Evolutionary conservation across 106 monocot genomes (phyloP).

Genomic region (Apostasia shenzhenica): DNA sequence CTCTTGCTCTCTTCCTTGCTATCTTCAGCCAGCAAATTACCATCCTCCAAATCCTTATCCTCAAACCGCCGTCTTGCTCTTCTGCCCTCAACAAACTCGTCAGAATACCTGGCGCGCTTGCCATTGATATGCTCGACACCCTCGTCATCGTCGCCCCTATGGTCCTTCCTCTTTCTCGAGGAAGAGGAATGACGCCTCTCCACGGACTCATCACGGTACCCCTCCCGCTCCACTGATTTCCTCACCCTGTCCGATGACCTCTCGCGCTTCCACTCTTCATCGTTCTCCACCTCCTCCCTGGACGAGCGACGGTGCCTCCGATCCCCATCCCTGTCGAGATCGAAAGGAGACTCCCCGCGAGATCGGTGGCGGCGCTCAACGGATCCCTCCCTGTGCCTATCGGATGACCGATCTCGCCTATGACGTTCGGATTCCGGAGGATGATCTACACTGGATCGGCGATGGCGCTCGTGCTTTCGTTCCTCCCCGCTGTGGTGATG

Average conservation of each 20-base stretch:
- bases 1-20: neutral
- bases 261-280: neutral
- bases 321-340: slow-evolving; percentile 5
- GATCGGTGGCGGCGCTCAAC: slow-evolving; percentile 4
- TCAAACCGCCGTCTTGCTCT: neutral
- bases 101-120: slow-evolving; percentile 6
- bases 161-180: slow-evolving; percentile 3
- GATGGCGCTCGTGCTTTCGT: slow-evolving; percentile 2
- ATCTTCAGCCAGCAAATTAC: neutral
- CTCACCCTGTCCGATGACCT: neutral
- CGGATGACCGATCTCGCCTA: neutral
- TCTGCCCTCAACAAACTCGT: neutral
- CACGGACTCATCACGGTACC: neutral
- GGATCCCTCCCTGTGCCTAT: neutral
- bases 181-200: neutral
- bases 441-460: neutral
- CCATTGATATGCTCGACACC: neutral
- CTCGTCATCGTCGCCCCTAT: neutral
- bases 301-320: neutral
- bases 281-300: slow-evolving; percentile 6
- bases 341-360: neutral
- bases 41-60: neutral
- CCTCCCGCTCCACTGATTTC: slow-evolving; percentile 7
- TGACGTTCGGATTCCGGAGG: neutral
- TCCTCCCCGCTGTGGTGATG: neutral